A percentile compares a stretch with the other conserved stretches of the same genome.
Conservation (phyloP, 2,329 filamentous ascomycete species). For the Fusarium floridanum region DNA sequence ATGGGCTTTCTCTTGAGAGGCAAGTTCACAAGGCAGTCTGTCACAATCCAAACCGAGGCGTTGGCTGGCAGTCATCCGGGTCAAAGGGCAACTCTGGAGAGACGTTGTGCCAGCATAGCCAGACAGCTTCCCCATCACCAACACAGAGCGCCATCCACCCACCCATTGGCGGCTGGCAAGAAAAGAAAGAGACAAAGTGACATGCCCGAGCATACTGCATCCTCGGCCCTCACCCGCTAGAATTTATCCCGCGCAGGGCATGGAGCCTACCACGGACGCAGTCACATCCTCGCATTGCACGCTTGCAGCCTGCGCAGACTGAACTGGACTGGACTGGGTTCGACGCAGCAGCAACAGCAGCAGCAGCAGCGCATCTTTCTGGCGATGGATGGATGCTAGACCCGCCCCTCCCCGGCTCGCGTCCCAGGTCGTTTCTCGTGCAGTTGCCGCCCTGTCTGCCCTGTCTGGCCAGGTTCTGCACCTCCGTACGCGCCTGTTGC, state of each 20-base stretch:
- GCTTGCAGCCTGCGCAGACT: conserved; percentile 26
- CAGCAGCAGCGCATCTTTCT: conserved; percentile 7
- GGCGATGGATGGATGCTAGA: conserved; percentile 1
- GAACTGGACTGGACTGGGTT: conserved; percentile 4
- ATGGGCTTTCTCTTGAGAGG: conserved; percentile 10
- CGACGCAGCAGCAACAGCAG: conserved; percentile 14
- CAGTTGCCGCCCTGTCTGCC: conserved; percentile 32
- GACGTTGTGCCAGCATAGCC: conserved; percentile 16
- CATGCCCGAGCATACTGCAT: conserved; percentile 42
- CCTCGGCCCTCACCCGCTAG: conserved; percentile 31
- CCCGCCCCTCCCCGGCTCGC: conserved; percentile 31
- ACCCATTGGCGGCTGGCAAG: conserved; percentile 21
- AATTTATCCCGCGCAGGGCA: conserved; percentile 12
- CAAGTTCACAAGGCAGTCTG: conserved; percentile 21
- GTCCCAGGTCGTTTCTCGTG: conserved; percentile 27
- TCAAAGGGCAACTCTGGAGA: conserved; percentile 22
- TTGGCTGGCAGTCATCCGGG: conserved; percentile 33
- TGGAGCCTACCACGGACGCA: conserved; percentile 12
- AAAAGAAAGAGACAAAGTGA: conserved; percentile 37
- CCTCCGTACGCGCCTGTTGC: conserved; percentile 35
- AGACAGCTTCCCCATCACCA: conserved; percentile 22
- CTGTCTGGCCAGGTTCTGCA: conserved; percentile 23
- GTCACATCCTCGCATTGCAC: conserved; percentile 40
- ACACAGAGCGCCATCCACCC: conserved; percentile 25
- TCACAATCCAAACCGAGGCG: conserved; percentile 28